Percentiles rank a stretch among this genome's conserved stretches.
These are phyloP conservation scores for Cryptosporidium sp. DNA, from an alignment of 169 alveolate genomes.

Conservation along the genomic window DNA sequence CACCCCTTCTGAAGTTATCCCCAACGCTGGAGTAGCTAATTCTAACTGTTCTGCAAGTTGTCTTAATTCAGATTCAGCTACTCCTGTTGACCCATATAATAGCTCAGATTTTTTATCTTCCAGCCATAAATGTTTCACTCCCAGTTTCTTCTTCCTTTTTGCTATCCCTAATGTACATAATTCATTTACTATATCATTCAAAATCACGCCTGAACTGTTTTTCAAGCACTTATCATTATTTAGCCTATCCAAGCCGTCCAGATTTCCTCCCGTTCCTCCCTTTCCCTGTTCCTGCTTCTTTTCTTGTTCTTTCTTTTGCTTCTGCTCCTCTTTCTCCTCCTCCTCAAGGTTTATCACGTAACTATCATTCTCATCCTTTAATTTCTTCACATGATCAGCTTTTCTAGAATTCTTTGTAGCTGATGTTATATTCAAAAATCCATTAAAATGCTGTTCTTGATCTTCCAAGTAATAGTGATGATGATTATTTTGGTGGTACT, in stretches of 20 bases:
- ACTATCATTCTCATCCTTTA: neutral
- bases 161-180: slow-evolving; percentile 38
- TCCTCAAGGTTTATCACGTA: neutral
- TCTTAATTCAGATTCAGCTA: slow-evolving; percentile 48
- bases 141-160: neutral
- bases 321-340: neutral
- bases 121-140: slow-evolving; percentile 44
- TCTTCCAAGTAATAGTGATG: neutral
- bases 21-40: slow-evolving; percentile 42
- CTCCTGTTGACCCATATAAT: slow-evolving; percentile 59
- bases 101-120: slow-evolving; percentile 45
- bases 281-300: neutral
- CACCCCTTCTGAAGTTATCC: slow-evolving; percentile 35
- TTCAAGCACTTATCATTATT: neutral
- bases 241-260: neutral
- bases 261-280: neutral
- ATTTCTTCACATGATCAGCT: neutral
- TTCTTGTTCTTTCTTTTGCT: neutral
- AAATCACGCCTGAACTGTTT: slow-evolving; percentile 32
- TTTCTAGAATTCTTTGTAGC: neutral
- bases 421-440: slow-evolving; percentile 28
- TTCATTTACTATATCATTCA: slow-evolving; percentile 38
- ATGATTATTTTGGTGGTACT: neutral
- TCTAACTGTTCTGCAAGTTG: slow-evolving; percentile 70
- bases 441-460: slow-evolving; percentile 26